Evolutionary conservation across 192 early-diverging fungal species (phyloP).

Genomic region (Gigaspora rosea): DNA sequence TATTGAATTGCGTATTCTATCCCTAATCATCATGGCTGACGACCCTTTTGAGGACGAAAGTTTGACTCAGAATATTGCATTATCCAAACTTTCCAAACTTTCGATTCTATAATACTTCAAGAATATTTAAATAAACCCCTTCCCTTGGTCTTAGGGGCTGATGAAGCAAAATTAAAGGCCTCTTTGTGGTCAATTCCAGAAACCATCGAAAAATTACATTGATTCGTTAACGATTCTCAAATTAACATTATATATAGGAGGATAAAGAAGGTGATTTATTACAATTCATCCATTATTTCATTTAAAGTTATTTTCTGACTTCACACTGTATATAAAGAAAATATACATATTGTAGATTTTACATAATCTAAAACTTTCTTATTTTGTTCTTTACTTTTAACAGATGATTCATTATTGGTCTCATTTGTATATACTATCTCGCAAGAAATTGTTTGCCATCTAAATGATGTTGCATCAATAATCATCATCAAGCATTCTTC

Average conservation of each 20-base stretch:
- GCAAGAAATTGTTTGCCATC: constrained; percentile 73
- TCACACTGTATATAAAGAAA: no score
- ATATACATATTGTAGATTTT: neutral
- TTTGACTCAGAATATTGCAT: no score
- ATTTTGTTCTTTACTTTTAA: neutral
- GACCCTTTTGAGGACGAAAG: no score
- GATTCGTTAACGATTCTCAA: constrained; percentile 77
- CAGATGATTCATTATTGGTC: constrained; percentile 18
- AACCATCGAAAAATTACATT: constrained; percentile 66
- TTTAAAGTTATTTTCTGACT: neutral
- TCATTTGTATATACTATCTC: constrained; percentile 59
- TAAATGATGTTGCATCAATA: constrained; percentile 72
- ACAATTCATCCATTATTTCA: neutral
- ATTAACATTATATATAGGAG: constrained; percentile 76
- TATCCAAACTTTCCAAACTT: no score
- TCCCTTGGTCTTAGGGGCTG: constrained; percentile 72
- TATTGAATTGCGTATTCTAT: no score
- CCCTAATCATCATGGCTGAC: no score
- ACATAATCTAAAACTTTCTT: neutral
- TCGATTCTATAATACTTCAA: constrained; percentile 33
- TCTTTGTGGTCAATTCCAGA: constrained; percentile 68
- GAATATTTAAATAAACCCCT: constrained; percentile 72
- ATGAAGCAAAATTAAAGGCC: constrained; percentile 57
- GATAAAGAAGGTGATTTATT: constrained; percentile 53
- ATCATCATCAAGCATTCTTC: constrained; percentile 77